Evolutionary conservation across 1,139 yeast species (phyloP).

Genomic region (Blastobotrys apis): DNA sequence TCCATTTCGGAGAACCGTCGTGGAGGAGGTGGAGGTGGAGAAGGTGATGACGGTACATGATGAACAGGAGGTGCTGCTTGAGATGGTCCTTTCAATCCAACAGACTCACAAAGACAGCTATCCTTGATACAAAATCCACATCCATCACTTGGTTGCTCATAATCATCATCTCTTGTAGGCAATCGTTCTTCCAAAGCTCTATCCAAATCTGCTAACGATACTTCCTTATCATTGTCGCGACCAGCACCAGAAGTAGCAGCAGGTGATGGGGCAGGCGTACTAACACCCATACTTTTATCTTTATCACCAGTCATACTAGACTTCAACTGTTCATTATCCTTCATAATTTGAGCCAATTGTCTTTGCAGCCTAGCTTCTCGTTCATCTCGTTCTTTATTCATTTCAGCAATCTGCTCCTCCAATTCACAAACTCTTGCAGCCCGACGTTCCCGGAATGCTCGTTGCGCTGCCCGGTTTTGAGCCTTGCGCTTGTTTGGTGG

Average conservation of each 20-base stretch:
- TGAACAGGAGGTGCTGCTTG: neutral
- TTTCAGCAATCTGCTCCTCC: constrained; percentile 53
- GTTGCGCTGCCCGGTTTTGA: constrained; percentile 91
- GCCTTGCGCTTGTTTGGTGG: constrained; percentile 66
- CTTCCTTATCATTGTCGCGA: constrained; percentile 15
- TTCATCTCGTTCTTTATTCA: constrained; percentile 50
- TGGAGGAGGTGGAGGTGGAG: neutral
- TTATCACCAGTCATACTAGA: constrained; percentile 12
- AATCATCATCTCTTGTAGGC: constrained; percentile 29
- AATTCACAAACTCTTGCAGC: constrained; percentile 57
- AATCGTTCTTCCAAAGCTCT: constrained; percentile 38
- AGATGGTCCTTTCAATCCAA: constrained; percentile 39
- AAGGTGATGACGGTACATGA: constrained; percentile 4
- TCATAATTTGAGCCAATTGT: constrained; percentile 19
- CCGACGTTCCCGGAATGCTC: constrained; percentile 82
- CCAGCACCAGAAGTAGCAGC: constrained; percentile 27
- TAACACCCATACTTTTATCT: neutral
- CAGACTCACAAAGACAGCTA: constrained; percentile 62
- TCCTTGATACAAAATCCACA: constrained; percentile 70
- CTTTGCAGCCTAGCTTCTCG: constrained; percentile 25
- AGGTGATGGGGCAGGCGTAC: constrained; percentile 38
- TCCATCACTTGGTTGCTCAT: constrained; percentile 39
- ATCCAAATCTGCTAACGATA: constrained; percentile 37
- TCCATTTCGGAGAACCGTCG: constrained; percentile 25
- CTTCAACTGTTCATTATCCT: constrained; percentile 23